These are phyloP conservation scores for Solanum habrochaites DNA, from an alignment of 257 asterid genomes.

Conservation along the genomic window DNA sequence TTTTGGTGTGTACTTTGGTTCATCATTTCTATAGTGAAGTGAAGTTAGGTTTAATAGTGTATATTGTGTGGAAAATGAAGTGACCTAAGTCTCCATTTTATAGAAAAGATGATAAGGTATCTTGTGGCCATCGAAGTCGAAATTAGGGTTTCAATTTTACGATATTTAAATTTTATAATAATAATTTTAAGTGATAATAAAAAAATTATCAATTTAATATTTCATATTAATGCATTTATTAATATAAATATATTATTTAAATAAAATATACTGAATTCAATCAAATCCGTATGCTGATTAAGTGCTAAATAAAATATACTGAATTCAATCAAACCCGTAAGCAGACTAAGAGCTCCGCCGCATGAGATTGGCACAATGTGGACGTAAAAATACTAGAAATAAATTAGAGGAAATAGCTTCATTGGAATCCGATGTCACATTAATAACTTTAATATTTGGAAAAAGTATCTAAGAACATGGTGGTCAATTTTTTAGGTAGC, in stretches of 20 bases:
- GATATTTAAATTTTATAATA: too few relatives aligned
- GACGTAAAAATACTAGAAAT: background rate
- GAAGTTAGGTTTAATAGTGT: background rate
- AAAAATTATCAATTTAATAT: too few relatives aligned
- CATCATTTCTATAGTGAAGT: background rate
- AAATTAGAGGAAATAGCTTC: background rate
- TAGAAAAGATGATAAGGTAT: background rate
- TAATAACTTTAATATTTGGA: background rate
- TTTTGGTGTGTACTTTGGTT: conserved; percentile 1
- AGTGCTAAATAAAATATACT: too few relatives aligned
- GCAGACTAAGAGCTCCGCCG: too few relatives aligned
- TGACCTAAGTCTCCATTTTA: background rate
- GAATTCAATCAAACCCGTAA: too few relatives aligned
- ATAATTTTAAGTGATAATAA: background rate
- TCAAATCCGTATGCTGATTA: too few relatives aligned
- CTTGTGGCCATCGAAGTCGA: background rate
- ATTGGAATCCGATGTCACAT: background rate
- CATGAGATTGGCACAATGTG: background rate
- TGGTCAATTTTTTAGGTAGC: background rate
- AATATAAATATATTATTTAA: too few relatives aligned
- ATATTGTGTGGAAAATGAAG: background rate
- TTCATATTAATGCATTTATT: too few relatives aligned
- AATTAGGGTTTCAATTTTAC: too few relatives aligned
- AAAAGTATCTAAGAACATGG: background rate
- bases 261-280: too few relatives aligned